These are phyloP conservation scores for Phytophthora vignae DNA, from an alignment of 352 stramenopile genomes.

Conservation along the genomic window DNA sequence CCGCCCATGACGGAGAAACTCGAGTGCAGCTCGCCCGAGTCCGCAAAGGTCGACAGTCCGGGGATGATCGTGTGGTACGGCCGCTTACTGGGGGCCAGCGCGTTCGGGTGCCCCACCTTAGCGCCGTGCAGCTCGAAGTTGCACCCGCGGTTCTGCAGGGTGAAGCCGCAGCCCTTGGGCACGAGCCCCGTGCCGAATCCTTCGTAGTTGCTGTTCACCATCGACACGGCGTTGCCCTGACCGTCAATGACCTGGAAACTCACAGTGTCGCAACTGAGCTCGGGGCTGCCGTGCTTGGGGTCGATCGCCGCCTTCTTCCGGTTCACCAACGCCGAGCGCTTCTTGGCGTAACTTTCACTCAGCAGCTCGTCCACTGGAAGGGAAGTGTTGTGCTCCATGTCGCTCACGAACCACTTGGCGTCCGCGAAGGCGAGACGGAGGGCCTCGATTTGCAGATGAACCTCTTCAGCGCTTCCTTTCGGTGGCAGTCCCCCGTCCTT, in stretches of 20 bases:
- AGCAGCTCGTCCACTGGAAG: conserved; percentile 82
- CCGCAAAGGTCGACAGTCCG: conserved; percentile 90
- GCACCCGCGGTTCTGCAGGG: conserved; percentile 96
- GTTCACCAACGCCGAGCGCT: conserved; percentile 56
- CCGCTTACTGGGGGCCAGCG: conserved; percentile 90
- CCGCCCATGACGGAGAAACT: conserved; percentile 91
- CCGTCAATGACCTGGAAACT: conserved; percentile 97
- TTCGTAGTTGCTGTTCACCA: conserved; percentile 99
- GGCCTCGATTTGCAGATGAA: conserved; percentile 93
- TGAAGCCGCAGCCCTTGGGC: conserved; percentile 94
- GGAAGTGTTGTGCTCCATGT: conserved; percentile 69
- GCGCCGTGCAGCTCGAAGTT: conserved; percentile 92
- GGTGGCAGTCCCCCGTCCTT: conserved; percentile 42
- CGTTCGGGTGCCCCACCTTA: conserved; percentile 91
- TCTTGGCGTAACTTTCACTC: conserved; percentile 73
- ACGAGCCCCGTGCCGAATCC: conserved; percentile 97
- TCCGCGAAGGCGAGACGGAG: conserved; percentile 96
- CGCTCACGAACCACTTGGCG: conserved; percentile 86
- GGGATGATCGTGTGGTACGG: conserved; percentile 99
- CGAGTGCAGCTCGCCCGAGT: conserved; percentile 91
- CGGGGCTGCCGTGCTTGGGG: conserved; percentile 62
- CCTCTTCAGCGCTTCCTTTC: conserved; percentile 72
- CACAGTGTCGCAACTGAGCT: conserved; percentile 90
- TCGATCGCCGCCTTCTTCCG: conserved; percentile 58
- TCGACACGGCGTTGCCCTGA: conserved; percentile 96